A percentile compares a stretch with the other conserved stretches of the same genome.
Evolutionary conservation across 225 moss, liverwort and hornwort genomes (phyloP).

Genomic region (Anthoceros angustus): DNA sequence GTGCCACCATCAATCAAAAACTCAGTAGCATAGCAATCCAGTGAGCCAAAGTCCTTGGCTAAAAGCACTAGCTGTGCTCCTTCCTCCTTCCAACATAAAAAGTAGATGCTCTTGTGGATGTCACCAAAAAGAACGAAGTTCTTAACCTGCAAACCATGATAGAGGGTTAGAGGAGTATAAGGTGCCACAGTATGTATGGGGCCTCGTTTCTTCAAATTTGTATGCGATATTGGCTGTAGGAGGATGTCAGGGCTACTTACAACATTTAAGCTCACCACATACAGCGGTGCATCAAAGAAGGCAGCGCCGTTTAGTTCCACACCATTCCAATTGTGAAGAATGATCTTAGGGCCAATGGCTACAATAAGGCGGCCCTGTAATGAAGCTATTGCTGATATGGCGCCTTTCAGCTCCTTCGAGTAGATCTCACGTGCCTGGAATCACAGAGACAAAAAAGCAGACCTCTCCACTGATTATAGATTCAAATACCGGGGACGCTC

Average conservation of each 20-base stretch:
- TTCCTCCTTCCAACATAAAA: slow-evolving; percentile 97
- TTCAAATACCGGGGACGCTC: neutral
- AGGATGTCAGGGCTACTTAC: slow-evolving; percentile 19
- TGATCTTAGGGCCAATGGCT: slow-evolving; percentile 97
- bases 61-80: slow-evolving; percentile 87
- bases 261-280: slow-evolving; percentile 97
- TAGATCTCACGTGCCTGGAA: slow-evolving; percentile 66
- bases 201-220: neutral
- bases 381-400: slow-evolving; percentile 95
- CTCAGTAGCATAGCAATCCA: slow-evolving; percentile 91
- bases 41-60: slow-evolving; percentile 88
- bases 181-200: neutral
- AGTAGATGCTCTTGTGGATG: slow-evolving; percentile 97
- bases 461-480: neutral
- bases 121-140: slow-evolving; percentile 99
- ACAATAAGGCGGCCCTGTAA: slow-evolving; percentile 92
- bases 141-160: slow-evolving; percentile 34
- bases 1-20: slow-evolving; percentile 96
- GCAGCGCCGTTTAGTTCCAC: slow-evolving; percentile 94
- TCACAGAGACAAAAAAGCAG: slow-evolving; percentile 5
- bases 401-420: slow-evolving; percentile 95
- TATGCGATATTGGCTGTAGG: neutral
- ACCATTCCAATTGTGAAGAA: slow-evolving; percentile 96
- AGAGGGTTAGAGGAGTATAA: neutral
- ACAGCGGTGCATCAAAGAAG: slow-evolving; percentile 95